Conservation (phyloP, 257 asterid genomes). For the Rhazya stricta region DNA sequence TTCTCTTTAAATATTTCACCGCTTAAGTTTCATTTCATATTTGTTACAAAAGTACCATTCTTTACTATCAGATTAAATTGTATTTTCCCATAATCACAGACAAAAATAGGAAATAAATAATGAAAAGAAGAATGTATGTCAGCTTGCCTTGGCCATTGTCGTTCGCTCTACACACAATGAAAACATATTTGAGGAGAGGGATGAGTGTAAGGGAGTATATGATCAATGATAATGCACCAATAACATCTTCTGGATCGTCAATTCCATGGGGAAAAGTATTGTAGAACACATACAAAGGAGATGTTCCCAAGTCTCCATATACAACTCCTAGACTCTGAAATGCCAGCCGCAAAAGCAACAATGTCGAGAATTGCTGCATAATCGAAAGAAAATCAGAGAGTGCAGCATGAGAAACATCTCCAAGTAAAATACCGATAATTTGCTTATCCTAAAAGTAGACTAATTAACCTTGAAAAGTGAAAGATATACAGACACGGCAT, state of each 20-base stretch:
- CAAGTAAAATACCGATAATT: neutral
- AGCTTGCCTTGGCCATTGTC: constrained; percentile 94
- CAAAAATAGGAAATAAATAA: neutral
- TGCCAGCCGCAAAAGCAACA: constrained; percentile 86
- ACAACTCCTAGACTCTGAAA: constrained; percentile 98
- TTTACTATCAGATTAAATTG: neutral
- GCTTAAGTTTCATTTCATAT: neutral
- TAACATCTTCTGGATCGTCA: constrained; percentile 68
- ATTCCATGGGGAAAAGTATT: constrained; percentile 87
- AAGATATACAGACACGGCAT: neutral
- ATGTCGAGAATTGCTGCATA: constrained; percentile 67
- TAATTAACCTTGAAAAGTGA: neutral
- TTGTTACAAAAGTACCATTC: neutral
- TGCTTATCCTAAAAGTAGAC: neutral
- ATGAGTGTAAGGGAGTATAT: constrained; percentile 92
- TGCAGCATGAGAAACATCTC: neutral
- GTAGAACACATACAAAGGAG: constrained; percentile 94
- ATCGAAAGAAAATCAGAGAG: constrained; percentile 19
- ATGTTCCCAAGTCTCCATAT: constrained; percentile 96
- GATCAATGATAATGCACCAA: constrained; percentile 92
- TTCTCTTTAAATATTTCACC: neutral
- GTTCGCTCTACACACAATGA: constrained; percentile 94
- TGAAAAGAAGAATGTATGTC: neutral
- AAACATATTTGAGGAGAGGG: constrained; percentile 95
- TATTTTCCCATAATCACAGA: neutral